phyloP scores from a whole-genome alignment of 139 green algal species.

The Chlamydomonas sp. region DNA sequence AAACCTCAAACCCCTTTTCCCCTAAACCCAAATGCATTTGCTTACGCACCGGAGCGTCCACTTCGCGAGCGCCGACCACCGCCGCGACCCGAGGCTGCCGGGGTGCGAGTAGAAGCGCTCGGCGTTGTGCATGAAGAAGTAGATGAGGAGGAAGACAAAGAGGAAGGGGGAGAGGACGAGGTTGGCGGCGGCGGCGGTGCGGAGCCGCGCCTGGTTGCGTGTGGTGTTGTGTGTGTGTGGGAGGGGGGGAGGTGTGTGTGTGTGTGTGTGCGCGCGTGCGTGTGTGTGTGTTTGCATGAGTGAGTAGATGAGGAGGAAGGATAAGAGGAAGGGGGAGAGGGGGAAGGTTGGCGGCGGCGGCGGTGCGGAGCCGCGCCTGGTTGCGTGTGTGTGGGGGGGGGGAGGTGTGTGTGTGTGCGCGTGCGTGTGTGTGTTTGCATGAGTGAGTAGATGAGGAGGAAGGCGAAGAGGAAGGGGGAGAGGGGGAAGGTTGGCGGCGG shows the following conservation, averaged over 20 bases:
- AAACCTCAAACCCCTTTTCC: no score
- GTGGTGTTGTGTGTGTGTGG: constrained; percentile 18
- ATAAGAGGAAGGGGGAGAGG: not conserved
- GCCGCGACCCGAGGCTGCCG: constrained; percentile 12
- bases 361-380: not conserved
- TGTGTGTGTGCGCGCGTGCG: not conserved
- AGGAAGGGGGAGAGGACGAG: constrained; percentile 79
- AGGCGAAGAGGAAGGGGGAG: not conserved
- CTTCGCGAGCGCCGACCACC: constrained; percentile 66
- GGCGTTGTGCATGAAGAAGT: constrained; percentile 91
- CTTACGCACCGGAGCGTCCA: constrained; percentile 84
- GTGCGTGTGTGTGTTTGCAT: not conserved
- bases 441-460: not conserved
- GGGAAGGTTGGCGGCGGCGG: not conserved
- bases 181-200: constrained; percentile 55
- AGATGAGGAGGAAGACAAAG: constrained; percentile 83
- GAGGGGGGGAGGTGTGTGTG: not conserved
- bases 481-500: not conserved
- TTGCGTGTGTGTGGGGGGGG: not conserved
- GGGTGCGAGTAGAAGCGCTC: constrained; percentile 90
- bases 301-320: not conserved
- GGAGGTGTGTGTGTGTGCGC: not conserved
- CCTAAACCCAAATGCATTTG: no score
- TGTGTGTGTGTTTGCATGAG: constrained; percentile 3
- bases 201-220: no score